phyloP scores from a whole-genome alignment of 2,329 filamentous ascomycete genomes.

The Geoglossum cookeanum region DNA sequence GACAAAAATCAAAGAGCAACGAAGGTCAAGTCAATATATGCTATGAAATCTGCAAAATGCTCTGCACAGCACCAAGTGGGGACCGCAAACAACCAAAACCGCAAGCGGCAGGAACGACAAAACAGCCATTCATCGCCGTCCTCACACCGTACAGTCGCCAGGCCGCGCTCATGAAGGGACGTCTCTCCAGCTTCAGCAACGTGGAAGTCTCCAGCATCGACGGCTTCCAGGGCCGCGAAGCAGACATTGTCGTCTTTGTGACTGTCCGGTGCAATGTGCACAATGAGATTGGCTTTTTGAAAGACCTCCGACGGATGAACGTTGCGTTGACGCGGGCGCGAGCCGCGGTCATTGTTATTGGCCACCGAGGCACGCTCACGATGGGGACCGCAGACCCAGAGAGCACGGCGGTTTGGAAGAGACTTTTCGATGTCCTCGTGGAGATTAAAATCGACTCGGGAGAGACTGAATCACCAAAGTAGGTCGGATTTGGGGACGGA shows the following conservation, averaged over 20 bases:
- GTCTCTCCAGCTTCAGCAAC: slow-evolving; percentile 10
- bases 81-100: not conserved
- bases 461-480: no score
- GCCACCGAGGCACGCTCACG: slow-evolving; percentile 15
- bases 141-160: slow-evolving; percentile 25
- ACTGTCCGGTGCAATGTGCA: slow-evolving; percentile 24
- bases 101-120: not conserved
- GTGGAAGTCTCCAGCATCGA: slow-evolving; percentile 23
- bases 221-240: slow-evolving; percentile 25
- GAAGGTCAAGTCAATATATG: slow-evolving; percentile 21
- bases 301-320: slow-evolving; percentile 23
- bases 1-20: slow-evolving; percentile 23
- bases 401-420: slow-evolving; percentile 6
- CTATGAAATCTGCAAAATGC: slow-evolving; percentile 17
- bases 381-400: slow-evolving; percentile 6
- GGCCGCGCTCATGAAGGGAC: slow-evolving; percentile 16
- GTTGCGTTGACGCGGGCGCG: slow-evolving; percentile 24
- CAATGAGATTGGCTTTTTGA: slow-evolving; percentile 23
- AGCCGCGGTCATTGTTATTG: slow-evolving; percentile 19
- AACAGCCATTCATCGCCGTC: slow-evolving; percentile 14
- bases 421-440: not conserved
- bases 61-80: slow-evolving; percentile 8
- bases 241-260: slow-evolving; percentile 25
- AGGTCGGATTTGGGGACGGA: no score
- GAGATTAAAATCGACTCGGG: no score